Conservation (phyloP, 2,329 filamentous ascomycete species). For the Geosmithia putterillii region DNA sequence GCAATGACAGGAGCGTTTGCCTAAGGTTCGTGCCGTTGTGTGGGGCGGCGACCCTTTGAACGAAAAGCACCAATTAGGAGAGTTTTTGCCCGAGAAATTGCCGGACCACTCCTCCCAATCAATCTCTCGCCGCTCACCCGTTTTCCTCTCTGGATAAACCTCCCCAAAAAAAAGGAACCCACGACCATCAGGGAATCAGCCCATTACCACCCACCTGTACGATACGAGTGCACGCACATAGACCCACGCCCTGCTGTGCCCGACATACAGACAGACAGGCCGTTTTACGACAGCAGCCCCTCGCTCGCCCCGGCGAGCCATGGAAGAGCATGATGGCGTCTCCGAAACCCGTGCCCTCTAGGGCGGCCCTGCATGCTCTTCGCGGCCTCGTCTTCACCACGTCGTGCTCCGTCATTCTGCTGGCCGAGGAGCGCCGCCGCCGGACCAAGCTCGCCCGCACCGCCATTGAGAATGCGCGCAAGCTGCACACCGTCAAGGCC, state of each 20-base stretch:
- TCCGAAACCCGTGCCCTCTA: slow-evolving; percentile 37
- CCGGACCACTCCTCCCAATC: neutral
- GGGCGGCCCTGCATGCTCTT: slow-evolving; percentile 41
- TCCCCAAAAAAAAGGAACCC: neutral
- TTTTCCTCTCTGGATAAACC: neutral
- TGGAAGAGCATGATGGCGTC: slow-evolving; percentile 32
- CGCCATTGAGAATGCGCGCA: slow-evolving; percentile 39
- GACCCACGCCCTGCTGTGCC: no score
- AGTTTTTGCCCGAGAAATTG: neutral
- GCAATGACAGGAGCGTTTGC: neutral
- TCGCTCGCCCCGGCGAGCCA: neutral
- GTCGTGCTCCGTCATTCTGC: slow-evolving; percentile 40
- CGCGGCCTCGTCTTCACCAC: slow-evolving; percentile 43
- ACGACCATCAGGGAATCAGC: neutral
- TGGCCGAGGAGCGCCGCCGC: slow-evolving; percentile 44
- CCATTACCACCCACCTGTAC: no score
- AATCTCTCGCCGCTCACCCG: neutral
- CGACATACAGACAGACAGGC: no score
- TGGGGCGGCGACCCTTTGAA: neutral
- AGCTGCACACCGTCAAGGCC: slow-evolving; percentile 27
- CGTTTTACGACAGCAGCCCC: no score
- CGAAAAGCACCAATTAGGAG: neutral
- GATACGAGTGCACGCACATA: no score
- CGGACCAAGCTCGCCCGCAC: slow-evolving; percentile 37
- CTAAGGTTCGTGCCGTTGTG: neutral